Evolutionary conservation across 2,329 filamentous ascomycete species (phyloP).

Genomic region (Claviceps paspali): DNA sequence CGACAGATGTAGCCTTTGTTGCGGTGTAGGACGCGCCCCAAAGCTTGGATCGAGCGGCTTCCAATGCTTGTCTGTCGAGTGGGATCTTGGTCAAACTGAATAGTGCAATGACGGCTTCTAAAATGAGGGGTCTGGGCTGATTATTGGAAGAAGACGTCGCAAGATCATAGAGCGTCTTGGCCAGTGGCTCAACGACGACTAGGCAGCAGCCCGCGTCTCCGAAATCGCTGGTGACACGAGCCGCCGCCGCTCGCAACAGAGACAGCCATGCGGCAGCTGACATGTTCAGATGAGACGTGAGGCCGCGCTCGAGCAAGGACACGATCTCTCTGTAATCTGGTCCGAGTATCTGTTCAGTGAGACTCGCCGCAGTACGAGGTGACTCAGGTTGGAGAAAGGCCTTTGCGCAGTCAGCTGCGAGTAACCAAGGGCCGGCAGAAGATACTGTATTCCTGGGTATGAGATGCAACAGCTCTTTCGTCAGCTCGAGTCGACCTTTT

Average conservation of each 20-base stretch:
- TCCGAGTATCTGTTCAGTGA: conserved; percentile 34
- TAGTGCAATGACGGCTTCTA: conserved; percentile 20
- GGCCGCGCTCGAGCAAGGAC: conserved; percentile 49
- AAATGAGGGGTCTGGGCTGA: conserved; percentile 14
- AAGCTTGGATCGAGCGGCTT: conserved; percentile 48
- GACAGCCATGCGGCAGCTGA: conserved; percentile 32
- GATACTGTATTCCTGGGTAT: conserved; percentile 28
- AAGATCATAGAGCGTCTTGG: conserved; percentile 34
- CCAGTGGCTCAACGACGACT: conserved; percentile 55
- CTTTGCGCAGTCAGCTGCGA: conserved; percentile 31
- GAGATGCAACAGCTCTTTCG: conserved; percentile 34
- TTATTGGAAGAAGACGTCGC: background rate
- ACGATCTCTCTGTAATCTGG: conserved; percentile 56
- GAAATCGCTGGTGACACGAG: conserved; percentile 43
- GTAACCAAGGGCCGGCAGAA: conserved; percentile 35
- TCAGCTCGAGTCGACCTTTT: conserved; percentile 29
- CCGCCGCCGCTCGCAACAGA: conserved; percentile 41
- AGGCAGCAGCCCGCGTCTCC: conserved; percentile 54
- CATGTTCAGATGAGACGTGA: conserved; percentile 33
- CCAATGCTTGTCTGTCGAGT: conserved; percentile 45
- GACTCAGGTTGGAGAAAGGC: conserved; percentile 22
- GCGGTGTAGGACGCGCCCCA: conserved; percentile 30
- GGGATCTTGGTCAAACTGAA: conserved; percentile 37
- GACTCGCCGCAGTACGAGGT: background rate
- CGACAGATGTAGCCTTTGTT: conserved; percentile 29